Base-by-base conservation (phyloP, 345 rosid species). In the Moringa oleifera region DNA sequence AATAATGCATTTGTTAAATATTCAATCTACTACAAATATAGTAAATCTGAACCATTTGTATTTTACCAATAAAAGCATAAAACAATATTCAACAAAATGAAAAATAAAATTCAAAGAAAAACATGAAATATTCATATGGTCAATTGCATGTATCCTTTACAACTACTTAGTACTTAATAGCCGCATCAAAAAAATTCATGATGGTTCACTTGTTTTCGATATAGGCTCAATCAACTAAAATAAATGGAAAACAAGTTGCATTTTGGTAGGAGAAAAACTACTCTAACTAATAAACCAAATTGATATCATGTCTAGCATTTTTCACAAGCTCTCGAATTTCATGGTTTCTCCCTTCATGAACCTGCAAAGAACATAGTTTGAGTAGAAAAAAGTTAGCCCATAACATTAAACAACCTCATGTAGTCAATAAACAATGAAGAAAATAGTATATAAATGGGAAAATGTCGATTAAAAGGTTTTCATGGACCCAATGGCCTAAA, bases 261-360 rank as follows among this genome's bases (percentile, higher is more conserved):
- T 58, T 37, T 59, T 51, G 17, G 41, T 20, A 23, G 0, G 31
- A 1, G 21, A 23, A 64, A 58, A 58, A 53, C 19, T 51, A 19
- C 21, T 24, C 19, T 59, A 52, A n/a, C n/a, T 16, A 25, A 25
- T 58, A 61, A 58, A 62, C 41, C 24, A 52, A 83, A 80, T 87
- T 74, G 70, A 86, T 97, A 96, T 90, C 84, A 73, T 90, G 90
- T 68, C 95, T 92, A n/a, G 92, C 92, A 71, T 82, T 82, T 81
- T 94, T 94, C 73, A 94, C 88, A 55, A 94, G 80, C 82, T 90
- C 99, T 57, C 96, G 82, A 55, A 94, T 96, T 79, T 90, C 97
- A 60, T 90, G 99, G 68, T 88, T 90, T 68, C 96, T 86, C 57
- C 99, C 99, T 80, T 94, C 96, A 63, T 90, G 92, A 79, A 94